phyloP scores from a whole-genome alignment of 495 filamentous ascomycete genomes.

The Niebla homalea region DNA sequence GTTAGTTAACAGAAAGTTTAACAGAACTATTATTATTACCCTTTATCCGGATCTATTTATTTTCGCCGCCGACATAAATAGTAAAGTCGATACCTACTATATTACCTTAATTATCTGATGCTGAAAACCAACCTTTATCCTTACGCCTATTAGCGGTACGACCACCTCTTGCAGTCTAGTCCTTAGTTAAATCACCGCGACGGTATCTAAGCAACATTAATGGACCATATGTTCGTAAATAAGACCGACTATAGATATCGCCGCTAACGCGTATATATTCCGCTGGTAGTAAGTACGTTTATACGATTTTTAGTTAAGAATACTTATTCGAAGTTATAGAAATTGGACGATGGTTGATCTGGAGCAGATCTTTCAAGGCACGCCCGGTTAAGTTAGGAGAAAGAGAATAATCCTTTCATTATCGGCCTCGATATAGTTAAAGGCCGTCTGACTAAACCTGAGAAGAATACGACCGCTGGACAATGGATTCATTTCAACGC shows the following conservation, averaged over 20 bases:
- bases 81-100: constrained; percentile 4
- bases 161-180: constrained; percentile 17
- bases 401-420: constrained; percentile 33
- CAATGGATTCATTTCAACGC: constrained; percentile 84
- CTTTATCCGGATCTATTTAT: not conserved
- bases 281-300: constrained; percentile 43
- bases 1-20: too few relatives aligned
- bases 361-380: constrained; percentile 41
- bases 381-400: constrained; percentile 30
- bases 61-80: not conserved
- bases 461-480: constrained; percentile 82
- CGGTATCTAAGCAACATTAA: too few relatives aligned
- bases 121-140: constrained; percentile 63
- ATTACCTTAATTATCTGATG: constrained; percentile 67
- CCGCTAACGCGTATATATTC: constrained; percentile 25
- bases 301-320: constrained; percentile 51
- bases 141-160: constrained; percentile 36
- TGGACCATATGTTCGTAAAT: too few relatives aligned
- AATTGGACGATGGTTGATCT: constrained; percentile 63
- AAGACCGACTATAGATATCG: too few relatives aligned
- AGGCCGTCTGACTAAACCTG: constrained; percentile 52
- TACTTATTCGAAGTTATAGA: constrained; percentile 43
- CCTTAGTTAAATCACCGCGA: constrained; percentile 31
- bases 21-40: not conserved
- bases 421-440: constrained; percentile 32